Base-by-base conservation (phyloP, 345 rosid species). In the Salix udensis region DNA sequence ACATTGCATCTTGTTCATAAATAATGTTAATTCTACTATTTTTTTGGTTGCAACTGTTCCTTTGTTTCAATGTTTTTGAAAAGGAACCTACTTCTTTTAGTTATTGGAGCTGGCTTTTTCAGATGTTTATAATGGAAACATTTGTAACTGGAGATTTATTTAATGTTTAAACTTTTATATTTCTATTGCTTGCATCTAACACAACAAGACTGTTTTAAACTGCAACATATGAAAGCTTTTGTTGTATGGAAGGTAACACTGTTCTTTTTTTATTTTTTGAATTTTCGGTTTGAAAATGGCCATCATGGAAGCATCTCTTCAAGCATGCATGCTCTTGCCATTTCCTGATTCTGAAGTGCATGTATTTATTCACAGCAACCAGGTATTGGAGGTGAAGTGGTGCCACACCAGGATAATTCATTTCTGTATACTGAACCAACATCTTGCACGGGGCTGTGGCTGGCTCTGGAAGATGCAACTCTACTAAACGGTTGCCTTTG, bases 341-440 rank as follows among this genome's bases (percentile, higher is more conserved):
- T 74, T 28, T n/a, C 40, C 58, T 74, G 16, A 30, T 53, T 61
- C n/a, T 74, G 18, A 39, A 40, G 62, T 3, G 23, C 40, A 30
- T 26, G 42, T 11, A 70, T 44, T 72, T 79, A 40, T 67, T 48
- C 28, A 55, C 91, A 92, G 98, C 99, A 96, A 96, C 98, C 98
- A 21, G 97, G 98, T 48, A 96, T 96, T 72, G 97, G 97, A 84
- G 97, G 97, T 7, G 99, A 93, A 86, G 99, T 96, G 67, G 91
- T 86, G 72, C 98, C 98, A 21, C 97, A 94, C 84, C 98, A 96
- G 85, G 98, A 96, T 75, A 93, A 91, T 48, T 91, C 99, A 7
- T 96, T 93, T 77, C 88, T 96, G 31, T 87, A 88, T 81, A 93
- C 99, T 7, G 96, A 93, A 76, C 98, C 98, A 75, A 73, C 86